Evolutionary conservation across 352 stramenopile genomes (phyloP), one percentile per base, ranked within the genome.

Genomic region (Phytopythium aichiense): DNA sequence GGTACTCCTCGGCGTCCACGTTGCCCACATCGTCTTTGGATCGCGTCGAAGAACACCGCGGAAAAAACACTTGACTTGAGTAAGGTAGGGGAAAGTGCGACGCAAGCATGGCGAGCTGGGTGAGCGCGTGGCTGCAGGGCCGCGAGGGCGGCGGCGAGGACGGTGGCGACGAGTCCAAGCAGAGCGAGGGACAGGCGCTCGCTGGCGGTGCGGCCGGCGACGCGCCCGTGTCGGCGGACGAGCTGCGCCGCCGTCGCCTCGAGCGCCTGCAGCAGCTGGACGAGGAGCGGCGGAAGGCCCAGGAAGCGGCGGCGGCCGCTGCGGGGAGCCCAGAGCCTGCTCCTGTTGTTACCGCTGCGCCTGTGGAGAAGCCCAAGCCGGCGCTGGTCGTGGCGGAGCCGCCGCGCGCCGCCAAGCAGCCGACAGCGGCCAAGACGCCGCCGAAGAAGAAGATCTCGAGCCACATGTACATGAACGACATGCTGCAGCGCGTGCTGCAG

Each of bases 401-500:
- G 35, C 49, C 42, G 16, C 53, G n/a, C 0, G 37, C 63, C 22
- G 35, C 38, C 11, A 60, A 61, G 12, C 33, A 65, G 31, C 45
- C 56, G 0, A 62, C 54, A 33, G 76, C 82, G 45, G 38, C 55
- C 37, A 77, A 81, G 63, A 73, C 73, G 61, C 59, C 70, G 53
- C 68, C 76, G 53, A 76, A 69, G 54, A 71, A 75, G 38, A 68
- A 65, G 5, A 49, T 67, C 11, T 71, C 66, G 46, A 71, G 74
- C 8, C 73, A 77, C n/a, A 63, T 69, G 60, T 89, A 89, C 65
- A 63, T 89, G 37, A 92, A 91, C 66, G 81, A 94, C 58, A 81
- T 91, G 72, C 66, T 91, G 28, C 76, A 91, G 67, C 83, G 84
- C 22, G 68, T 83, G 7, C 67, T 91, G 53, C 79, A 74, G 63